These are phyloP conservation scores for Candida anutae DNA, from an alignment of 1,139 yeast genomes.

Conservation along the genomic window DNA sequence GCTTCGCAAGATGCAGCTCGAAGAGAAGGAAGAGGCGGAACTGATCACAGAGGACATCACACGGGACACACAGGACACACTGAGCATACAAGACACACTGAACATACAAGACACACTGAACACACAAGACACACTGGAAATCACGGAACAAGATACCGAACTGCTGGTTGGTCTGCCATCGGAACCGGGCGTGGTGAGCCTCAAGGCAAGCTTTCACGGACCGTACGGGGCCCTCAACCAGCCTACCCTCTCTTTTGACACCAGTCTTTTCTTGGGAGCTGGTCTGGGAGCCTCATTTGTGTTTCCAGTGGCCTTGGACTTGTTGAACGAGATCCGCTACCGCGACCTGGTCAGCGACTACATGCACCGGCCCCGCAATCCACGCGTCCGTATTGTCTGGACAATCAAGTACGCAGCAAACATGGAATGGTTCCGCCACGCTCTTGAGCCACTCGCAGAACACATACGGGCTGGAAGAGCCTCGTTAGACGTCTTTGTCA, in stretches of 20 bases:
- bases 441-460: constrained; percentile 20
- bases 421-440: constrained; percentile 29
- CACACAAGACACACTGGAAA: neutral
- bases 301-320: constrained; percentile 37
- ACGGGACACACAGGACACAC: no score
- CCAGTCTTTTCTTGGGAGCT: constrained; percentile 32
- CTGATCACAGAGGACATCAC: constrained; percentile 1
- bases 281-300: constrained; percentile 43
- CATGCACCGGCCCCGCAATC: constrained; percentile 23
- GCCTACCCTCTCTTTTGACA: constrained; percentile 35
- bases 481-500: constrained; percentile 17
- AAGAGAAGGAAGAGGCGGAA: constrained; percentile 5
- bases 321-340: constrained; percentile 16
- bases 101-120: neutral
- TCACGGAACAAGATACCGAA: neutral
- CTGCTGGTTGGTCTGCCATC: neutral
- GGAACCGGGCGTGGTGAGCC: constrained; percentile 6
- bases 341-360: constrained; percentile 23
- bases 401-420: constrained; percentile 19
- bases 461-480: constrained; percentile 18
- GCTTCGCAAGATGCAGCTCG: constrained; percentile 13
- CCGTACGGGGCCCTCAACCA: constrained; percentile 39
- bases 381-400: constrained; percentile 28
- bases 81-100: no score
- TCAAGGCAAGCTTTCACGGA: constrained; percentile 33